phyloP scores from a whole-genome alignment of 768 basidiomycete genomes.

The Mycena galericulata region DNA sequence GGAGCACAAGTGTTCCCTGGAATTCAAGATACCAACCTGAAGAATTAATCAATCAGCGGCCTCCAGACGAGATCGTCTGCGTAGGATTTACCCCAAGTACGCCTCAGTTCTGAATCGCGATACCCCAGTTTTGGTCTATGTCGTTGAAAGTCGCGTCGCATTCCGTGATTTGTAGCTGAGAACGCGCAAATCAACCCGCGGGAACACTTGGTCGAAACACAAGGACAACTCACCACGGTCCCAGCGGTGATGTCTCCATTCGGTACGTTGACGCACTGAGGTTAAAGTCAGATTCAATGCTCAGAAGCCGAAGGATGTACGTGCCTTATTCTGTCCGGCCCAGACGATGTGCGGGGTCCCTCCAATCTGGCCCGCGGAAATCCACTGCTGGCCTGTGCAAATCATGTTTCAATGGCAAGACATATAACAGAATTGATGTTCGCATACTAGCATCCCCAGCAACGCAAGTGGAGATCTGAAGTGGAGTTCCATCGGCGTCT shows the following conservation, averaged over 20 bases:
- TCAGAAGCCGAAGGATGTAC: not conserved
- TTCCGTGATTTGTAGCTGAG: conserved; percentile 15
- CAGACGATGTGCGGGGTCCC: conserved; percentile 12
- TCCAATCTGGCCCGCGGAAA: conserved; percentile 6
- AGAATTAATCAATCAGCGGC: conserved; percentile 19
- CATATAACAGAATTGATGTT: not conserved
- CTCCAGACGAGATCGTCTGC: conserved; percentile 17
- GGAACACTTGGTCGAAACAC: conserved; percentile 12
- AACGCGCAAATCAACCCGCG: not conserved
- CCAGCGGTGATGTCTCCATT: conserved; percentile 14
- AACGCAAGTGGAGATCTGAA: conserved; percentile 13
- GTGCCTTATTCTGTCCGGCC: conserved; percentile 20
- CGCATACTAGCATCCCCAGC: conserved; percentile 11
- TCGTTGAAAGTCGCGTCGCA: conserved; percentile 8
- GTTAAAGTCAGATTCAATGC: conserved; percentile 10
- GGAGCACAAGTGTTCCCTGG: conserved; percentile 15
- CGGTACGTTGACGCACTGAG: conserved; percentile 16
- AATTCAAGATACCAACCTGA: conserved; percentile 20
- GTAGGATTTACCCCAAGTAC: conserved; percentile 21
- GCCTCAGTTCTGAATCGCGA: conserved; percentile 21
- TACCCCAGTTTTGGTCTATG: conserved; percentile 16
- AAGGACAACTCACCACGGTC: conserved; percentile 2
- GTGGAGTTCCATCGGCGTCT: conserved; percentile 11
- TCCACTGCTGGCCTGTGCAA: conserved; percentile 19
- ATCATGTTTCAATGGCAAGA: conserved; percentile 4